Conservation (phyloP, 306 rosid species). For the Acmispon strigosus region DNA sequence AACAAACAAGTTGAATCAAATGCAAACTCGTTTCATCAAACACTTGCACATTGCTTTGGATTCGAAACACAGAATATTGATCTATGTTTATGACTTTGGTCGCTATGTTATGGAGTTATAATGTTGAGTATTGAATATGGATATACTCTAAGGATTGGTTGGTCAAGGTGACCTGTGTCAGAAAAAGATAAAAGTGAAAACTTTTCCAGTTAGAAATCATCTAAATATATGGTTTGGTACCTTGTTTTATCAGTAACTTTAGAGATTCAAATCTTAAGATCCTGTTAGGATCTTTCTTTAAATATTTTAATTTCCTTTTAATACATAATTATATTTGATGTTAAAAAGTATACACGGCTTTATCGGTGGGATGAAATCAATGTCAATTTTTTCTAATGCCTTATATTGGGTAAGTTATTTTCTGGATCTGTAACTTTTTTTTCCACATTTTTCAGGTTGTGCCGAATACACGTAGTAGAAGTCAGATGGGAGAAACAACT, state of each 20-base stretch:
- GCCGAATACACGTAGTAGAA: constrained; percentile 86
- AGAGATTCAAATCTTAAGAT: background rate
- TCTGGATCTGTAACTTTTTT: constrained; percentile 17
- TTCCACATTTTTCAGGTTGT: constrained; percentile 61
- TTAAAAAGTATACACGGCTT: background rate
- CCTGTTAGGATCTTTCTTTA: background rate
- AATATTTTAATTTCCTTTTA: background rate
- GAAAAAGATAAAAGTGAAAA: background rate
- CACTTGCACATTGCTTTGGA: background rate
- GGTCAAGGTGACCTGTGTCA: background rate
- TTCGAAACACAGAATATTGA: background rate
- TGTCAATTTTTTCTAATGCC: background rate
- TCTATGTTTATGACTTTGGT: background rate
- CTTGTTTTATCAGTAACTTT: background rate
- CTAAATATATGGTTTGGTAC: background rate
- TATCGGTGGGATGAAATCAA: background rate
- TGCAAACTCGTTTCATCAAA: background rate
- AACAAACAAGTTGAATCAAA: background rate
- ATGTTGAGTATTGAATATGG: background rate
- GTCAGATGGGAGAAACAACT: constrained; percentile 99
- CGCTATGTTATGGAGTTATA: background rate
- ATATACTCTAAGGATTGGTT: background rate
- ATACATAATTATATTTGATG: too few species aligned
- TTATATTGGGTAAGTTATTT: background rate
- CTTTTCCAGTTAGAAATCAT: background rate